Evolutionary conservation across 2,329 filamentous ascomycete genomes (phyloP), one percentile per base, ranked within the genome.

Genomic region (Colletotrichum endophyticum): DNA sequence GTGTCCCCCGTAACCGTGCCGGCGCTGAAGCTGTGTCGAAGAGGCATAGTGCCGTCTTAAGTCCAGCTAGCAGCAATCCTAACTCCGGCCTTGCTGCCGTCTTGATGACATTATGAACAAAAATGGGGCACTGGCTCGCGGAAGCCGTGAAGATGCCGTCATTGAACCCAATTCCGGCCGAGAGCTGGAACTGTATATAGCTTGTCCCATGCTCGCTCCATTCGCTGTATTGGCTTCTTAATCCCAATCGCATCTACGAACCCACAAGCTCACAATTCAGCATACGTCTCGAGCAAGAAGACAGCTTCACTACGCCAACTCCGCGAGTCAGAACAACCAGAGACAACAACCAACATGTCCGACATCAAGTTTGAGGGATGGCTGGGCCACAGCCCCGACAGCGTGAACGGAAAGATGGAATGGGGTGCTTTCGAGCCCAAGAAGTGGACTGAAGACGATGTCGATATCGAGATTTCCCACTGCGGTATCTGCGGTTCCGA

Each of bases 401-500:
- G 87, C 25, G 84, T 81, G 76, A 81, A 90, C 7, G 89, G 89
- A 70, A 89, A 91, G 70, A 90, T 91, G 89, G 81, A 85, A 36
- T 91, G 89, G 89, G 85, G 84, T 56, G 84, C 89, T 72, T 93
- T 89, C 72, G 87, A 92, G 83, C 92, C 92, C 49, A 94, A 94
- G 86, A 84, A 85, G n/a, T 94, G 91, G 89, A 89, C 92, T 61
- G 92, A 94, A 81, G 90, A 88, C 30, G 92, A 94, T 77, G 84
- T 94, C 70, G 92, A 94, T 80, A 92, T 94, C 79, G 87, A 90
- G 80, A 85, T 94, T 78, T 90, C 91, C 5, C 92, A 94, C 85
- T 94, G 92, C 80, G 92, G 92, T 76, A 89, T 94, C 78, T 94
- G 92, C 81, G 92, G 91, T 71, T 90, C 89, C 1, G 92, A 94